Conservation (phyloP, 2,329 filamentous ascomycete species). For the Cladophialophora bantiana region DNA sequence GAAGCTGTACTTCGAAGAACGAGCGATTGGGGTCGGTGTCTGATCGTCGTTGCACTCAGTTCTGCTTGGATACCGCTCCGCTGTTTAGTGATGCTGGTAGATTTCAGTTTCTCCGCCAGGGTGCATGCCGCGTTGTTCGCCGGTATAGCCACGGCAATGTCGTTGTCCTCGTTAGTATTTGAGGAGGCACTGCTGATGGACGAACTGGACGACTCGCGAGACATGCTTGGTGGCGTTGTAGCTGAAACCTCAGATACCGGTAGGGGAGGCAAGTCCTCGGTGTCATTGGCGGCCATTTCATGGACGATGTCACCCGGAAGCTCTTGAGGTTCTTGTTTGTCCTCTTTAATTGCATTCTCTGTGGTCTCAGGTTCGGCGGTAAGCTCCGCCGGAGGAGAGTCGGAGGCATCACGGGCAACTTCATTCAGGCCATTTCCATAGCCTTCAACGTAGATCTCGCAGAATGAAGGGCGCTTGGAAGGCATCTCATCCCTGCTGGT, state of each 20-base stretch:
- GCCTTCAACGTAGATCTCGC: conserved; percentile 39
- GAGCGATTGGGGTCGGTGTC: conserved; percentile 2
- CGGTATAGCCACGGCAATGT: conserved; percentile 24
- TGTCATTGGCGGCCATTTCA: conserved; percentile 27
- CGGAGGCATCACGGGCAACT: conserved; percentile 5
- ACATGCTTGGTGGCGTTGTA: conserved; percentile 32
- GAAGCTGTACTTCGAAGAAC: conserved; percentile 10
- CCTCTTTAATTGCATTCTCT: conserved; percentile 20
- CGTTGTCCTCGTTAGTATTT: conserved; percentile 21
- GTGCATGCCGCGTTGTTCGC: conserved; percentile 23
- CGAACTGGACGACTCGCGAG: conserved; percentile 38
- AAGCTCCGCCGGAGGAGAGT: conserved; percentile 13
- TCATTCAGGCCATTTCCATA: conserved; percentile 42
- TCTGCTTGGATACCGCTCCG: background rate
- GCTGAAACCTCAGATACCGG: conserved; percentile 25
- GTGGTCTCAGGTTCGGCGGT: conserved; percentile 23
- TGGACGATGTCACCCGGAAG: conserved; percentile 20
- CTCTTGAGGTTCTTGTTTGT: conserved; percentile 19
- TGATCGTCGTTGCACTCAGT: background rate
- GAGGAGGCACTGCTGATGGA: conserved; percentile 33
- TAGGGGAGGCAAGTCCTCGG: conserved; percentile 8
- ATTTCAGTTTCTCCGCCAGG: conserved; percentile 31
- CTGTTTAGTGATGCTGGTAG: conserved; percentile 13
- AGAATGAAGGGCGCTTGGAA: conserved; percentile 34
- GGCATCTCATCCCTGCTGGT: conserved; percentile 22